phyloP scores from a whole-genome alignment of 306 rosid species.

The Vicia sativa region DNA sequence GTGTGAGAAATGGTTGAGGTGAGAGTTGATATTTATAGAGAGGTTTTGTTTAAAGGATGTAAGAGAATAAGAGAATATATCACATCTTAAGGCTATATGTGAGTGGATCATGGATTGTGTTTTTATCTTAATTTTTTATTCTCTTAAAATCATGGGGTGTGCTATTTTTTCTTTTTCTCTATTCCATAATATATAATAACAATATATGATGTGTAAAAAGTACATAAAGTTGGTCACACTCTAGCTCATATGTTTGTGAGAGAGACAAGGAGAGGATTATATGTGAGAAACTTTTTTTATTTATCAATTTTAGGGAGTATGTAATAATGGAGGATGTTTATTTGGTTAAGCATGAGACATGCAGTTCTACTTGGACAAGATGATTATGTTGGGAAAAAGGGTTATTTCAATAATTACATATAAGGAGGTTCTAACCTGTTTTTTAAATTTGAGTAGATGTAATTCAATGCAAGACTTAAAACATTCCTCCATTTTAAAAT shows the following conservation, averaged over 20 bases:
- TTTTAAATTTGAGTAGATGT: too few species aligned
- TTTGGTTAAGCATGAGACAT: slow-evolving; percentile 31
- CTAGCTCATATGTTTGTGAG: slow-evolving; percentile 35
- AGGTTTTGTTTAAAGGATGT: slow-evolving; percentile 22
- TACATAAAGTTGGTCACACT: slow-evolving; percentile 38
- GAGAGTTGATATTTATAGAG: slow-evolving; percentile 66
- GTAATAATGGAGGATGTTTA: slow-evolving; percentile 22
- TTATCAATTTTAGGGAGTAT: not conserved
- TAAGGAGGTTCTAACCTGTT: not conserved
- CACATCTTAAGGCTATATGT: slow-evolving; percentile 13
- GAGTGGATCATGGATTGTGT: slow-evolving; percentile 35
- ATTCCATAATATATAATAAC: slow-evolving; percentile 34
- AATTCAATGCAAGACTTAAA: too few species aligned
- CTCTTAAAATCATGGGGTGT: slow-evolving; percentile 24
- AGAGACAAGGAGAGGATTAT: slow-evolving; percentile 12
- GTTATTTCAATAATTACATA: slow-evolving; percentile 25
- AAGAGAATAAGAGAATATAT: slow-evolving; percentile 30
- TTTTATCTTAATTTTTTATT: not conserved
- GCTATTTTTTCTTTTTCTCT: slow-evolving; percentile 17
- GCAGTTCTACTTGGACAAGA: slow-evolving; percentile 2
- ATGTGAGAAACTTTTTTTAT: slow-evolving; percentile 8
- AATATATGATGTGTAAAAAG: not conserved
- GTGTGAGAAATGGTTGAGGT: slow-evolving; percentile 33
- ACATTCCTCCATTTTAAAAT: too few species aligned
- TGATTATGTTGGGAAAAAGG: slow-evolving; percentile 37